These are phyloP conservation scores for Raffaelea ambrosiae DNA, from an alignment of 2,329 filamentous ascomycete species.

Conservation along the genomic window DNA sequence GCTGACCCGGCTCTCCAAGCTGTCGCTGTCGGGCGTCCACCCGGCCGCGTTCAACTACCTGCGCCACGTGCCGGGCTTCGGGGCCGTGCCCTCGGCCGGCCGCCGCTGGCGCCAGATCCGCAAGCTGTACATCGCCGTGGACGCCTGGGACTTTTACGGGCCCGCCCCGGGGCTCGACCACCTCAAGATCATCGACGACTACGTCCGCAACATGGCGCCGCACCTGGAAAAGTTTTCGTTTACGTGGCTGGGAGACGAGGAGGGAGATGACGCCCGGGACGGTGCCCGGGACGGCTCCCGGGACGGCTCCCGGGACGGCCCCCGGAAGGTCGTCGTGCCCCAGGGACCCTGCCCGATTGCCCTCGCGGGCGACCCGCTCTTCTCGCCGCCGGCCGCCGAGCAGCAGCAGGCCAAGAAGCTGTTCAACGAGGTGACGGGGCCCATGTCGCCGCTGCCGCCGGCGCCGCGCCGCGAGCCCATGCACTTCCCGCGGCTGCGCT, in stretches of 20 bases:
- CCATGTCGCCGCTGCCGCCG: conserved; percentile 54
- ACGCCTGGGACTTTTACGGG: conserved; percentile 57
- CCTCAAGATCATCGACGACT: conserved; percentile 72
- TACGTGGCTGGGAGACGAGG: conserved; percentile 55
- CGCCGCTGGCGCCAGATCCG: conserved; percentile 72
- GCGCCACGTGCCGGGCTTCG: conserved; percentile 65
- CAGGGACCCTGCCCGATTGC: conserved; percentile 69
- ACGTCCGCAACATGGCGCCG: conserved; percentile 61
- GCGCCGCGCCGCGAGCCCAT: conserved; percentile 44
- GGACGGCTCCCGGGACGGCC: not conserved
- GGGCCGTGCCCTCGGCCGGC: conserved; percentile 61
- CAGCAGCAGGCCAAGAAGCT: conserved; percentile 45
- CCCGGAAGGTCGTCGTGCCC: too few relatives aligned
- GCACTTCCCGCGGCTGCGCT: conserved; percentile 57
- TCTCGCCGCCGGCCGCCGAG: conserved; percentile 41
- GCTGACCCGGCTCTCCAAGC: conserved; percentile 54
- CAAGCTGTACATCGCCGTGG: conserved; percentile 63
- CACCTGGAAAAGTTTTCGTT: conserved; percentile 65
- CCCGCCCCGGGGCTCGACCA: conserved; percentile 57
- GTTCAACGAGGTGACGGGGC: conserved; percentile 55
- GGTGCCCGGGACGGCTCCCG: too few relatives aligned
- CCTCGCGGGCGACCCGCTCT: conserved; percentile 61
- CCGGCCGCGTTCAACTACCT: conserved; percentile 70
- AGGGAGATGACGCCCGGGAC: too few relatives aligned
- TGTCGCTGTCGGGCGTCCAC: conserved; percentile 68